phyloP scores from a whole-genome alignment of 306 rosid genomes.

The Cicer yamashitae region DNA sequence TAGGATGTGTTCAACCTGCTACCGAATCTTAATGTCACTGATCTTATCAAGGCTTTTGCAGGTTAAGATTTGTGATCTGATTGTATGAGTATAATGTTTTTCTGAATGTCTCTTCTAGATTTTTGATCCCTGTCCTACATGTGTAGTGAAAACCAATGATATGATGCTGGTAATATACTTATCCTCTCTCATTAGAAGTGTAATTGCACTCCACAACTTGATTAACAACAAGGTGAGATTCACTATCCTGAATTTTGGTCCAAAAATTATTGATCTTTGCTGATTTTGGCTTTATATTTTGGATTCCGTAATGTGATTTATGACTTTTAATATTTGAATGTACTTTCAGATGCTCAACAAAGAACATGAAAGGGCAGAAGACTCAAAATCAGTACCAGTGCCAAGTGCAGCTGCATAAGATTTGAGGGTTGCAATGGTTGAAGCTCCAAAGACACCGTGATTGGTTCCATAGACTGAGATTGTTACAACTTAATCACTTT shows the following conservation, averaged over 20 bases:
- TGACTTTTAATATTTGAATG: conserved; percentile 34
- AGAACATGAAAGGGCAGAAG: conserved; percentile 61
- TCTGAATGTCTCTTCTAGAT: conserved; percentile 13
- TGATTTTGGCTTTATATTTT: conserved; percentile 33
- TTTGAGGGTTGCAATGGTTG: conserved; percentile 24
- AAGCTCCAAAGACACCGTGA: conserved; percentile 9
- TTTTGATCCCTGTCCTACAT: conserved; percentile 33
- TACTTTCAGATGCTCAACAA: conserved; percentile 62
- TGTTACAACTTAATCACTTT: conserved; percentile 12
- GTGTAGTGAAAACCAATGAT: conserved; percentile 63
- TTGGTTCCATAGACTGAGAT: conserved; percentile 18
- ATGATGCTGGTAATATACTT: conserved; percentile 66
- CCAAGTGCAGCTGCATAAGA: conserved; percentile 52
- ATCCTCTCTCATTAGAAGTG: conserved; percentile 61
- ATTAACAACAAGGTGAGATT: conserved; percentile 61
- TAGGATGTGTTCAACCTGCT: conserved; percentile 66
- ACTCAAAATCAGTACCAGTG: conserved; percentile 53
- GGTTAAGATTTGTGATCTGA: conserved; percentile 41
- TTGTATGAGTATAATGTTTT: conserved; percentile 22
- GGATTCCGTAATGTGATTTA: conserved; percentile 12
- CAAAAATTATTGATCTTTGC: background rate
- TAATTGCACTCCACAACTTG: conserved; percentile 64
- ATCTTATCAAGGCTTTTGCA: conserved; percentile 60
- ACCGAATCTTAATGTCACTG: conserved; percentile 62
- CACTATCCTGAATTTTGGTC: conserved; percentile 27